A percentile compares a stretch with the other conserved stretches of the same genome.
Conservation (phyloP, 306 rosid species). For the Pyrus betulifolia region DNA sequence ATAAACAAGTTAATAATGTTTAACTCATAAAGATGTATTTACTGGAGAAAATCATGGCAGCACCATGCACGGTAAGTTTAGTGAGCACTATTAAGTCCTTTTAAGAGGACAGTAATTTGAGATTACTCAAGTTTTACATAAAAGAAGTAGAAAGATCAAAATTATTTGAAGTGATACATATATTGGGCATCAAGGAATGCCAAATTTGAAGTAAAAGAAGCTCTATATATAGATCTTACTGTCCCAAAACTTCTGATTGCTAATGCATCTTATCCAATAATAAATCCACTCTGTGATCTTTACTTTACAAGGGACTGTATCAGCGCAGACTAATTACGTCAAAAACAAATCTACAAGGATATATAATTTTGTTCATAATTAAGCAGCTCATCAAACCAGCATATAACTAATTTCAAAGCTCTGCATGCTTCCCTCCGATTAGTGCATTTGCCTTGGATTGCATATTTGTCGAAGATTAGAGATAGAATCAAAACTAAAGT, state of each 20-base stretch:
- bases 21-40: background rate
- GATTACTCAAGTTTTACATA: background rate
- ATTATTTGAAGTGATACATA: background rate
- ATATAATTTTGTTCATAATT: constrained; percentile 5
- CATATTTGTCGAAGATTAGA: too few species aligned
- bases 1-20: background rate
- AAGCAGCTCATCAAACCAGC: constrained; percentile 15
- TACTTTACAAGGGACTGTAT: constrained; percentile 36
- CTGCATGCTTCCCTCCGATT: constrained; percentile 18
- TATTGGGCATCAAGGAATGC: background rate
- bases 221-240: background rate
- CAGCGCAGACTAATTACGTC: constrained; percentile 7
- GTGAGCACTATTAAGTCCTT: background rate
- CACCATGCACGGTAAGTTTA: background rate
- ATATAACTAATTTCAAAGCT: constrained; percentile 1
- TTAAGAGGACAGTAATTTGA: background rate
- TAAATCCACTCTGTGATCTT: constrained; percentile 30
- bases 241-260: constrained; percentile 14
- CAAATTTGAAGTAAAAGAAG: background rate
- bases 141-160: background rate
- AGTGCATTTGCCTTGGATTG: constrained; percentile 10
- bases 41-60: background rate
- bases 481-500: too few species aligned
- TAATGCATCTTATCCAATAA: constrained; percentile 14
- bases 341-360: constrained; percentile 26